Evolutionary conservation across 2,329 filamentous ascomycete species (phyloP).

Genomic region (Leptographium lundbergii): DNA sequence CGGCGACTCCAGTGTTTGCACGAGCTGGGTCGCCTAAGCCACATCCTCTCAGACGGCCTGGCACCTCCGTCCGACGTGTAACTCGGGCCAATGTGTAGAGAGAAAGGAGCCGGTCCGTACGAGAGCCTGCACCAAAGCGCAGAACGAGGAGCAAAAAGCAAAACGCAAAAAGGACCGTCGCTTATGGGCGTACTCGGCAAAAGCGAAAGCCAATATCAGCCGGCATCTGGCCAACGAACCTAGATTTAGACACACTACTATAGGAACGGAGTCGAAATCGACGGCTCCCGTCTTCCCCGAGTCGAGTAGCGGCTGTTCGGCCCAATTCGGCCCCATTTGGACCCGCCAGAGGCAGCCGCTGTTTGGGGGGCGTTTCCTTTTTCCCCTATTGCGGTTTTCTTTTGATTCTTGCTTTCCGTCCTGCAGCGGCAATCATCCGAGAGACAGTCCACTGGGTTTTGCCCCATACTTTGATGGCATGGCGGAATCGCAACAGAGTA

Average conservation of each 20-base stretch:
- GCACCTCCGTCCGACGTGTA: too few relatives aligned
- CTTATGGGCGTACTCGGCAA: neutral
- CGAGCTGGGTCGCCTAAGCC: too few relatives aligned
- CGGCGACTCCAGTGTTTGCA: too few relatives aligned
- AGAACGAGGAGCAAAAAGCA: neutral
- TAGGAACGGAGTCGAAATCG: neutral
- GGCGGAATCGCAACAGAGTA: neutral
- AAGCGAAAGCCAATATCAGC: neutral
- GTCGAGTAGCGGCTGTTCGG: neutral
- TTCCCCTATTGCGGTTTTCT: neutral
- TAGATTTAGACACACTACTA: neutral
- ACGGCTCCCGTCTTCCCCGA: conserved; percentile 5
- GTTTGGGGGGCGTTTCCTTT: neutral
- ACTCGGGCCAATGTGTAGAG: too few relatives aligned
- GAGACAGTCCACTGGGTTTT: neutral
- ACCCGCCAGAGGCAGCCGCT: neutral
- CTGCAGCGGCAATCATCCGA: neutral
- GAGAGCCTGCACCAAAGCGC: too few relatives aligned
- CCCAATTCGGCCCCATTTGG: neutral
- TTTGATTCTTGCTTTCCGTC: neutral
- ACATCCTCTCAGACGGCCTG: too few relatives aligned
- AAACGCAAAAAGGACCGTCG: neutral
- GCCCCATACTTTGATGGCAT: too few relatives aligned
- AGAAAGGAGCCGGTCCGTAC: neutral
- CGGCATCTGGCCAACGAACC: neutral